phyloP scores from a whole-genome alignment of 148 eudicot species.

The Rhododendron molle region DNA sequence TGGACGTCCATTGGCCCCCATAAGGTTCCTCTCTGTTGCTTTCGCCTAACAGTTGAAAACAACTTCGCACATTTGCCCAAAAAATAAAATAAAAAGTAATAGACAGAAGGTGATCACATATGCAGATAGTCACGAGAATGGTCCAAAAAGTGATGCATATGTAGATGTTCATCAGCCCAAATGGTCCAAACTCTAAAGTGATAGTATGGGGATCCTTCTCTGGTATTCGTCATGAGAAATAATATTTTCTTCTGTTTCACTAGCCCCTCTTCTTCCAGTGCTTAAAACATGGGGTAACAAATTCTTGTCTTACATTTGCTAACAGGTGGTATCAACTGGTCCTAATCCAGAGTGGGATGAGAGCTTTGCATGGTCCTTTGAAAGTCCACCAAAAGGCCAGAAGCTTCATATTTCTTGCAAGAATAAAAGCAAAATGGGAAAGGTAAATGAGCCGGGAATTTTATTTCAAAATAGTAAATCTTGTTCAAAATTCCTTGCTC shows the following conservation, averaged over 20 bases:
- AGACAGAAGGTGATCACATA: background rate
- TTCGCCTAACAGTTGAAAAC: no score
- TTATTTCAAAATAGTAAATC: background rate
- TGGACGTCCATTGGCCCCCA: no score
- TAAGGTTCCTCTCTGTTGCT: no score
- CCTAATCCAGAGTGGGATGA: constrained; percentile 96
- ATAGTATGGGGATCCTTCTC: background rate
- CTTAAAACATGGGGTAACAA: background rate
- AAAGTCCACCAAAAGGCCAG: constrained; percentile 99
- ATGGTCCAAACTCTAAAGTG: background rate
- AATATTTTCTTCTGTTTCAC: background rate
- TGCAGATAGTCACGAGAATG: background rate
- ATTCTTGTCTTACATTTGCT: background rate
- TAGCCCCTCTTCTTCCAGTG: background rate
- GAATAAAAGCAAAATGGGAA: constrained; percentile 99
- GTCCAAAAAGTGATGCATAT: background rate
- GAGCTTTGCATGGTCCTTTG: constrained; percentile 91
- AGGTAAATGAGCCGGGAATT: constrained; percentile 41
- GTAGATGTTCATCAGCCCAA: background rate
- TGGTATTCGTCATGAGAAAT: background rate
- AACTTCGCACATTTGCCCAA: no score
- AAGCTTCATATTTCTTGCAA: constrained; percentile 97
- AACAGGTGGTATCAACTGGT: constrained; percentile 86
- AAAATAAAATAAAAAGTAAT: background rate
- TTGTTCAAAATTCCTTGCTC: background rate